Evolutionary conservation across 495 filamentous ascomycete species (phyloP), one percentile per base, ranked within the genome.

Genomic region (Talaromyces adpressus): DNA sequence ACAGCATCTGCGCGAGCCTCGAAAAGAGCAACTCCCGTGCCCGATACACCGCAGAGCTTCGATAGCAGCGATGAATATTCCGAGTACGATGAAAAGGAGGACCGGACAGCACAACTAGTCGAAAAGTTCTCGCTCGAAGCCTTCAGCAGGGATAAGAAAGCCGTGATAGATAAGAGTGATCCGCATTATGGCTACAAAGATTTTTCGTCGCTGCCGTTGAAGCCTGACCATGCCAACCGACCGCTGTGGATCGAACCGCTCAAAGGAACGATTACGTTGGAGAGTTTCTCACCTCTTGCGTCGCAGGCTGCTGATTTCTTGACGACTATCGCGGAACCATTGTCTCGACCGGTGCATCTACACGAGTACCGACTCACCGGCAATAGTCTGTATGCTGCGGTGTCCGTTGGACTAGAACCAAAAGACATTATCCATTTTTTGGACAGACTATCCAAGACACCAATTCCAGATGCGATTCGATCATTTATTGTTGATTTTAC

Each of bases 341-440:
- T 91, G 65, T 96, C 92, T 25, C 85, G 94, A 39, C 93, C 94
- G 51, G 86, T 82, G 9, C 91, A 89, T 70, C 80, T 98, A 12
- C 95, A 98, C 72, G 94, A 98, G 74, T 99, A 98, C 76, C 83
- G 86, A 34, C 81, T 99, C 69, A 98, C 92, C 0, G 82, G 89
- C 5, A 92, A 98, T 73, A 96, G 91, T 72, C 80, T 98, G 30
- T 97, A 97, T 73, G 93, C 94, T 1, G 95, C 94, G 27, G 91
- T 97, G 3, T 96, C 92, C 9, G 91, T 97, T 59, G 94, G 94
- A 11, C 75, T 97, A 58, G 85, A 88, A 62, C 89, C 92, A 3
- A 79, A 89, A 64, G 94, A 98, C 73, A 97, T 99, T 64, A 91
- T 98, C 65, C 86, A 85, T 62, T 89, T 90, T 30, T 78, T 99